Conservation (phyloP, 1,284 basidiomycete genomes). For the Kwoniella shivajii region DNA sequence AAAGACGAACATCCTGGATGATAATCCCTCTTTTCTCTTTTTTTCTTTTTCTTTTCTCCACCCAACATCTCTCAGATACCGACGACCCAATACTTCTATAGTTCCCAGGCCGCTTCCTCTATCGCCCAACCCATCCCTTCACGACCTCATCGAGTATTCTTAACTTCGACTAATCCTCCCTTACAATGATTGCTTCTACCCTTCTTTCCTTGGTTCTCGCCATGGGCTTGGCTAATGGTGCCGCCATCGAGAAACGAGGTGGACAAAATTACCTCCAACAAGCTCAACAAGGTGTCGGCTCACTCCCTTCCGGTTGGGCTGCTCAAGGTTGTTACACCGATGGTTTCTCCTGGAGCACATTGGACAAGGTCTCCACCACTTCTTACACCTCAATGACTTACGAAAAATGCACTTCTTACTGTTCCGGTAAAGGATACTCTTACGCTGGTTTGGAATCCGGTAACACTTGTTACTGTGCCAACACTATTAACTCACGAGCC, state of each 20-base stretch:
- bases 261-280: background rate
- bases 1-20: too few species aligned
- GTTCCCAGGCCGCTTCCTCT: too few species aligned
- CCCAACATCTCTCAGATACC: too few species aligned
- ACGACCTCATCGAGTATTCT: background rate
- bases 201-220: background rate
- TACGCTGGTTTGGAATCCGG: constrained; percentile 19
- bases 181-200: constrained; percentile 23
- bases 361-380: constrained; percentile 13
- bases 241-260: constrained; percentile 2
- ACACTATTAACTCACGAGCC: background rate
- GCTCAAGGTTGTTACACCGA: constrained; percentile 26
- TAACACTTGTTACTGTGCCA: constrained; percentile 13
- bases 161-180: background rate
- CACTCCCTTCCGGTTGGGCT: constrained; percentile 18
- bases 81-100: too few species aligned
- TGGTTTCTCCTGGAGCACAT: constrained; percentile 12
- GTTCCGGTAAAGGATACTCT: constrained; percentile 14
- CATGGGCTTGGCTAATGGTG: background rate
- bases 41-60: too few species aligned
- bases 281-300: constrained; percentile 3
- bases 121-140: background rate
- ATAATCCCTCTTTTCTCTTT: too few species aligned
- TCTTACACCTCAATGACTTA: constrained; percentile 17
- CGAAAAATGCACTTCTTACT: background rate